phyloP scores from a whole-genome alignment of 164 flowering plant genomes.

The Vitis amurensis region DNA sequence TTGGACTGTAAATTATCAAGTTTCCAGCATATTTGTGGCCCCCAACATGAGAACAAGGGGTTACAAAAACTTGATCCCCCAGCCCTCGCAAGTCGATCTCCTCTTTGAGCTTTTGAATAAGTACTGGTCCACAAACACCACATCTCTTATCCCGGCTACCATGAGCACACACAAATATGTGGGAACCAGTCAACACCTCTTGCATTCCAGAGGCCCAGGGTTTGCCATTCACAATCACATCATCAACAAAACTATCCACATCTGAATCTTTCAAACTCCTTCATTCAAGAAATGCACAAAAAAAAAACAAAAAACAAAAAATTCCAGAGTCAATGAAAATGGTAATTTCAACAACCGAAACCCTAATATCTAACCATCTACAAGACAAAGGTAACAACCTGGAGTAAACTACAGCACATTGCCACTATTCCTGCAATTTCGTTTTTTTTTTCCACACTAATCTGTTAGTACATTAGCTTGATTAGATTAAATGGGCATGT shows the following conservation, averaged over 20 bases:
- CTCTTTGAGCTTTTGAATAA: conserved; percentile 65
- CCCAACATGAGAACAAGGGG: conserved; percentile 88
- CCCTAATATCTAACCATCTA: background rate
- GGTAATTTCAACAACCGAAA: background rate
- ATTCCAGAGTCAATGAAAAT: background rate
- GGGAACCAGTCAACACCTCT: conserved; percentile 62
- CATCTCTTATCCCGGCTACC: conserved; percentile 85
- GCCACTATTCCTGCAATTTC: no score
- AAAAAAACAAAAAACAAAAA: background rate
- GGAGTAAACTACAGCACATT: no score
- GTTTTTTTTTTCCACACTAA: no score
- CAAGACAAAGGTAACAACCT: no score
- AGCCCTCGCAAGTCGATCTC: conserved; percentile 63
- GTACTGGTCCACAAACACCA: conserved; percentile 94
- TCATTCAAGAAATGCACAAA: conserved; percentile 7
- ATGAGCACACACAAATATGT: conserved; percentile 89
- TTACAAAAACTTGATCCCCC: conserved; percentile 58
- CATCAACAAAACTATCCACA: conserved; percentile 78
- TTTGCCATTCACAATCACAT: conserved; percentile 68
- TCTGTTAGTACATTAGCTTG: no score
- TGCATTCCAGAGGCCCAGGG: conserved; percentile 60
- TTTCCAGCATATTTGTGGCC: conserved; percentile 99
- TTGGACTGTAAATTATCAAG: conserved; percentile 63
- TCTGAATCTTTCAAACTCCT: conserved; percentile 73
- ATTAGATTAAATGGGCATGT: no score